These are phyloP conservation scores for Lactifluus echinatus DNA, from an alignment of 768 basidiomycete species.

Conservation along the genomic window DNA sequence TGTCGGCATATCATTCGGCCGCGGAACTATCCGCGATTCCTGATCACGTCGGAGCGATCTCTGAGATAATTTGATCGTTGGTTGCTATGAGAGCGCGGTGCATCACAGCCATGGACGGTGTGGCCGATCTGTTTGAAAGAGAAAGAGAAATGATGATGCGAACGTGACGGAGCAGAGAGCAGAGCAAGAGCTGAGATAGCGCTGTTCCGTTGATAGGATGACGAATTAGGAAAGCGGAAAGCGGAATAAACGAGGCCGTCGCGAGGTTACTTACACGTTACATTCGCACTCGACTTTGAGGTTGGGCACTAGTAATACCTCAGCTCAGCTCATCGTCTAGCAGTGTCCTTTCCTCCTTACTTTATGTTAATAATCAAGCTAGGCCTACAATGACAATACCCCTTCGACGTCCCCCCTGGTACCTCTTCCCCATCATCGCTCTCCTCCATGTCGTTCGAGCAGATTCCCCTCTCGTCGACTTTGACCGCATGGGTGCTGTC, in stretches of 20 bases:
- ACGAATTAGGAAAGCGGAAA: neutral
- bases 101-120: too few relatives aligned
- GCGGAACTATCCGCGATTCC: too few relatives aligned
- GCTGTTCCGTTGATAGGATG: neutral
- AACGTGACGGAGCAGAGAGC: too few relatives aligned
- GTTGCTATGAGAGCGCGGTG: neutral
- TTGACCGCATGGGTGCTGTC: slow-evolving; percentile 82
- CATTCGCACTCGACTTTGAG: too few relatives aligned
- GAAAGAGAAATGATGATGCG: too few relatives aligned
- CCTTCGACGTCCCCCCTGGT: slow-evolving; percentile 19
- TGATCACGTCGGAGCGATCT: too few relatives aligned
- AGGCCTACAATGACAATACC: neutral
- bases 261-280: slow-evolving; percentile 2
- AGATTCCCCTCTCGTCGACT: slow-evolving; percentile 43
- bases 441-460: slow-evolving; percentile 28
- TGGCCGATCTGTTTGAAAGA: too few relatives aligned
- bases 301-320: too few relatives aligned
- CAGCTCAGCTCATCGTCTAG: too few relatives aligned
- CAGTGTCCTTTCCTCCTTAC: neutral
- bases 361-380: slow-evolving; percentile 9
- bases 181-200: too few relatives aligned
- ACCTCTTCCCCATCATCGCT: slow-evolving; percentile 22
- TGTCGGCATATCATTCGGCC: too few relatives aligned
- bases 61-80: neutral
- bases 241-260: slow-evolving; percentile 9